A percentile compares a stretch with the other conserved stretches of the same genome.
These are phyloP conservation scores for Calamus simplicifolius DNA, from an alignment of 176 grass and related monocot genomes.

Conservation along the genomic window DNA sequence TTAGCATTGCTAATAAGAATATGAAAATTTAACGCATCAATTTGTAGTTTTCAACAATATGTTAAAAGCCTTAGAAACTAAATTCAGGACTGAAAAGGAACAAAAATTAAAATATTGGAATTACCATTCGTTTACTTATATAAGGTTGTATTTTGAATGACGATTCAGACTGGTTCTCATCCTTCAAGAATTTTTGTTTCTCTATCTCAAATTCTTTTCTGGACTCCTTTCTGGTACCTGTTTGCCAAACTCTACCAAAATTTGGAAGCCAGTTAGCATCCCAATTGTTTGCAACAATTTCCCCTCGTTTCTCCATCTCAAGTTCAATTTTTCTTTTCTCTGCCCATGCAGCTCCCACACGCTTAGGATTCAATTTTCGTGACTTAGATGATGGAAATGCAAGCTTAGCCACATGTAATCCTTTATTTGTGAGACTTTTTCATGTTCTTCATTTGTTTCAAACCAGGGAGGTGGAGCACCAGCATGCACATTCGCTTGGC, in stretches of 20 bases:
- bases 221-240: conserved; percentile 78
- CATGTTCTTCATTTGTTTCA: conserved; percentile 37
- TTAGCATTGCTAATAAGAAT: conserved; percentile 1
- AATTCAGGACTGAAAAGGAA: conserved; percentile 8
- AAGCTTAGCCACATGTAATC: conserved; percentile 1
- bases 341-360: conserved; percentile 92
- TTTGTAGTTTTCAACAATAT: not conserved
- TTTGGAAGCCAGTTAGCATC: conserved; percentile 87
- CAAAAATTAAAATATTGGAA: conserved; percentile 12
- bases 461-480: conserved; percentile 84
- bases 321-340: conserved; percentile 82
- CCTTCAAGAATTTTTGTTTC: conserved; percentile 30
- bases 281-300: conserved; percentile 34
- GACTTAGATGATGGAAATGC: conserved; percentile 34
- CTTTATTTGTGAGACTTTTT: conserved; percentile 12
- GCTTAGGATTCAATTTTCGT: conserved; percentile 75
- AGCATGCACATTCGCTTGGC: conserved; percentile 73
- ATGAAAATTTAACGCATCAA: not conserved
- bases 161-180: conserved; percentile 23
- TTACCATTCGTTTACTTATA: conserved; percentile 92
- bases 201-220: conserved; percentile 72
- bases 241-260: conserved; percentile 86
- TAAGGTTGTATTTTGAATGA: conserved; percentile 65
- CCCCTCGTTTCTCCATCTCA: conserved; percentile 63
- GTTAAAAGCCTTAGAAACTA: not conserved